These are phyloP conservation scores for Tilletia walkeri DNA, from an alignment of 1,284 basidiomycete genomes.

Conservation along the genomic window DNA sequence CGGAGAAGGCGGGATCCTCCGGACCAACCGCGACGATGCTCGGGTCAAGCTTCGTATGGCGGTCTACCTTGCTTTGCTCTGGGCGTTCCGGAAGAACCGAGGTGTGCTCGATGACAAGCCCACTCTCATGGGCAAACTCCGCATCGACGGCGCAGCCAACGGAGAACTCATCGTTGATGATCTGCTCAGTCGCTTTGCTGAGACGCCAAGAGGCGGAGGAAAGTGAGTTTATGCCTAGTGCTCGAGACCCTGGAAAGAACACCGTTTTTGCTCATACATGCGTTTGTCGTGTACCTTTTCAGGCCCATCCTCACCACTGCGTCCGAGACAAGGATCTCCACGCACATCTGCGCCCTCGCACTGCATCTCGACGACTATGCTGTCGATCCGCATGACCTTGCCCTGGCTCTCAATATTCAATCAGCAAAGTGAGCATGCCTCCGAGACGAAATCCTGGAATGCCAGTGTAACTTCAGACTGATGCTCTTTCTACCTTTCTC, in stretches of 20 bases:
- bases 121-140: constrained; percentile 27
- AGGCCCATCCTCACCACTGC: constrained; percentile 30
- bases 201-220: constrained; percentile 25
- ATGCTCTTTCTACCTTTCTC: neutral
- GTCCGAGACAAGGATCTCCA: constrained; percentile 44
- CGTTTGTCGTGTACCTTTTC: neutral
- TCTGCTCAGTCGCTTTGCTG: constrained; percentile 31
- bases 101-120: constrained; percentile 23
- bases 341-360: constrained; percentile 44
- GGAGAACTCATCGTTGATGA: constrained; percentile 31
- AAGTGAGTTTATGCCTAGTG: constrained; percentile 18
- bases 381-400: constrained; percentile 33
- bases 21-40: constrained; percentile 18
- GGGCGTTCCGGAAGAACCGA: constrained; percentile 23
- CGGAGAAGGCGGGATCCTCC: constrained; percentile 20
- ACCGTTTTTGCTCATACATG: neutral
- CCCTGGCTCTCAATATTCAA: constrained; percentile 27
- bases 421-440: constrained; percentile 25
- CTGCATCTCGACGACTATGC: constrained; percentile 50
- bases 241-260: neutral
- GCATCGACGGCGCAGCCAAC: constrained; percentile 21
- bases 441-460: too few species aligned
- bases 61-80: constrained; percentile 31
- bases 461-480: too few species aligned
- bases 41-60: constrained; percentile 24